Evolutionary conservation across 2,329 filamentous ascomycete genomes (phyloP).

Genomic region (Paradendryphiella salina): DNA sequence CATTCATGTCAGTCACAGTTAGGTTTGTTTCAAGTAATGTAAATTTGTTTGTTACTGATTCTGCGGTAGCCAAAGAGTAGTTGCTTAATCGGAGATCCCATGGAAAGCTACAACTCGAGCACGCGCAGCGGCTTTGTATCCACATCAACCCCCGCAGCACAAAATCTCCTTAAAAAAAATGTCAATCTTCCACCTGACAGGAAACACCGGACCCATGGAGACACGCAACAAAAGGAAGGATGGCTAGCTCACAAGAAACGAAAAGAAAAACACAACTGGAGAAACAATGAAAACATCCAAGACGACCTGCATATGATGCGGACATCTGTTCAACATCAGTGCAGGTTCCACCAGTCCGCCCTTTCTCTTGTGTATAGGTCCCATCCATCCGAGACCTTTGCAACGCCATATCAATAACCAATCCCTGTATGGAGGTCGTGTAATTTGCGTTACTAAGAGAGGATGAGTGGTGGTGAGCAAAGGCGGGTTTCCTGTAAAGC

Average conservation of each 20-base stretch:
- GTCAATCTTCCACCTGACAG: conserved; percentile 17
- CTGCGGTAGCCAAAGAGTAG: conserved; percentile 23
- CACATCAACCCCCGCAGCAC: conserved; percentile 27
- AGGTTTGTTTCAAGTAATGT: conserved; percentile 21
- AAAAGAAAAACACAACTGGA: conserved; percentile 17
- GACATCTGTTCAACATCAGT: conserved; percentile 30
- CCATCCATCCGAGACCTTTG: conserved; percentile 29
- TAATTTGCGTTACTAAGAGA: conserved; percentile 43
- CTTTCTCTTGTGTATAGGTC: conserved; percentile 29
- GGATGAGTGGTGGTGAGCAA: conserved; percentile 21
- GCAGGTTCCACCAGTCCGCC: conserved; percentile 42
- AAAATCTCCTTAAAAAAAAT: conserved; percentile 22
- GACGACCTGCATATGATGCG: conserved; percentile 21
- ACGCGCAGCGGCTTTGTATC: conserved; percentile 40
- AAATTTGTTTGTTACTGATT: conserved; percentile 32
- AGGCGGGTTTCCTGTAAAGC: conserved; percentile 19
- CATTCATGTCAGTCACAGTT: neutral
- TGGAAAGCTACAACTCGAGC: conserved; percentile 33
- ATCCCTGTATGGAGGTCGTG: conserved; percentile 41
- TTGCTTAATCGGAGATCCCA: conserved; percentile 28
- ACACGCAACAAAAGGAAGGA: conserved; percentile 20
- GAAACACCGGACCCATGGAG: conserved; percentile 24
- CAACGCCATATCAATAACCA: conserved; percentile 42
- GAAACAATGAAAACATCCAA: conserved; percentile 16
- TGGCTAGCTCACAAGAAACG: conserved; percentile 18